Percentiles rank a stretch among this genome's conserved stretches.
These are phyloP conservation scores for Thalassiosira hispida DNA, from an alignment of 352 stramenopile genomes.

Conservation along the genomic window DNA sequence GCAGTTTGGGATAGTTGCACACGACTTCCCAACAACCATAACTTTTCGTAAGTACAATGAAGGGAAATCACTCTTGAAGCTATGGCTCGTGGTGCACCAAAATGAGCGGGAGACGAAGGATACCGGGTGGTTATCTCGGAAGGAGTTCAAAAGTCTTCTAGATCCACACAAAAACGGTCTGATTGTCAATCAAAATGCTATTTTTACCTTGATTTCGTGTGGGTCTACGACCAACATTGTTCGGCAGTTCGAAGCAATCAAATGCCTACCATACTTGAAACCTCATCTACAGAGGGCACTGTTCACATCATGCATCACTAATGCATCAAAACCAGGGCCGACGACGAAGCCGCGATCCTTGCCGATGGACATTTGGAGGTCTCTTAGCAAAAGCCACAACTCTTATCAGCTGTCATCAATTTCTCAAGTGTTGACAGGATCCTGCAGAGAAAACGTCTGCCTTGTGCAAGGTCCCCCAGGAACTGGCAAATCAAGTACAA, in stretches of 20 bases:
- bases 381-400: conserved; percentile 41
- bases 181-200: conserved; percentile 37
- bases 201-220: conserved; percentile 45
- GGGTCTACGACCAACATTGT: conserved; percentile 60
- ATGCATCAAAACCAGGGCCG: conserved; percentile 9
- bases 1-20: conserved; percentile 49
- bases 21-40: conserved; percentile 56
- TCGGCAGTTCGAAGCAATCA: conserved; percentile 63
- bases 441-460: conserved; percentile 46
- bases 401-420: conserved; percentile 46
- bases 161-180: conserved; percentile 43
- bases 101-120: conserved; percentile 37
- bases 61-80: conserved; percentile 38
- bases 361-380: conserved; percentile 38
- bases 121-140: conserved; percentile 48
- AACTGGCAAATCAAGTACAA: conserved; percentile 50
- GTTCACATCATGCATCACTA: conserved; percentile 30
- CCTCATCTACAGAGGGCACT: conserved; percentile 57
- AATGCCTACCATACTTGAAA: conserved; percentile 53
- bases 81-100: conserved; percentile 49
- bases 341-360: conserved; percentile 43
- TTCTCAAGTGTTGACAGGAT: conserved; percentile 43
- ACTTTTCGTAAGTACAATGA: conserved; percentile 46
- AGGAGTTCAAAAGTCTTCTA: conserved; percentile 49
- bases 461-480: conserved; percentile 47